Evolutionary conservation across 305 asterid genomes (phyloP), one percentile per base, ranked within the genome.

Genomic region (Rubia balearica): DNA sequence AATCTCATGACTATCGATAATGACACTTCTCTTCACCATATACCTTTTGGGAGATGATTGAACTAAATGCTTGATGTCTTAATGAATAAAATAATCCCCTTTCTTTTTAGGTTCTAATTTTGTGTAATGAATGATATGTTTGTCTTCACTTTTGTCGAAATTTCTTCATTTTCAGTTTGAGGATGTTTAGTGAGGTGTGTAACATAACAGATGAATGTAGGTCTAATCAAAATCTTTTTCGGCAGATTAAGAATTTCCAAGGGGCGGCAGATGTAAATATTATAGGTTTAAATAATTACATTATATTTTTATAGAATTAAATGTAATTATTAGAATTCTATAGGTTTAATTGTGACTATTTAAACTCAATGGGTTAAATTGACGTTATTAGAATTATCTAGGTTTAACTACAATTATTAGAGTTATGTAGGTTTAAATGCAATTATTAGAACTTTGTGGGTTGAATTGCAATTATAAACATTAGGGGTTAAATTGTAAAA

Each of bases 241-340:
- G 63, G 69, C 83, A 92, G 97, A 76, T 81, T 92, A 83, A 87
- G 87, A 33, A 78, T 84, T 73, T 75, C 96, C 46, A 89, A 81
- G 82, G 80, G 92, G 81, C 33, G 3, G 3, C 33, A 3, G 3
- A 30, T 30, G 33, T 3, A 30, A 30, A 1, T 30, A 1, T 30
- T 33, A 33, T 33, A 33, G 38, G 38, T 33, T 33, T 33, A 33
- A 33, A 33, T 33, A 3, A 33, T 3, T 33, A 33, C 6, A 33
- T 33, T 33, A 33, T 3, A 33, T 33, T 33, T 33, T 33, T 33
- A 33, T 33, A 33, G 38, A 33, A 33, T 33, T 33, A 33, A 33
- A 33, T 33, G 6, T 33, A 5, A 5, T 33, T 33, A 33, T 4
- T 3, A 33, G 38, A 33, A 33, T 33, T 33, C 38, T 4, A 5